Percentiles rank a stretch among this genome's conserved stretches.
phyloP scores from a whole-genome alignment of 192 early-diverging fungal genomes.

The Podila minutissima region DNA sequence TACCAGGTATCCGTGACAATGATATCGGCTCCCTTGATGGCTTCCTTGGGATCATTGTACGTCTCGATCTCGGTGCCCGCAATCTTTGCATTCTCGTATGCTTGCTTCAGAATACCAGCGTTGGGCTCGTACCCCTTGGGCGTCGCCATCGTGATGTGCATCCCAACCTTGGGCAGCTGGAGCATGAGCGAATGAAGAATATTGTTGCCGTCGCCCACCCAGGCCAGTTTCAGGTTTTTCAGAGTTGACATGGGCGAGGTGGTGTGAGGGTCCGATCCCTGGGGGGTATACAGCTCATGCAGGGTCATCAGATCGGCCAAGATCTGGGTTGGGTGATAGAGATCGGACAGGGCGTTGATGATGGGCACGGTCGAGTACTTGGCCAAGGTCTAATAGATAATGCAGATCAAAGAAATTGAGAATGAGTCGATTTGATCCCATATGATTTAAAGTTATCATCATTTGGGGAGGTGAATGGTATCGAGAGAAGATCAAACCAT shows the following conservation, averaged over 20 bases:
- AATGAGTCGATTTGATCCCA: background rate
- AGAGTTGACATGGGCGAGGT: constrained; percentile 67
- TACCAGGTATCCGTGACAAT: constrained; percentile 98
- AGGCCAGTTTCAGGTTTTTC: constrained; percentile 85
- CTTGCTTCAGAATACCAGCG: constrained; percentile 73
- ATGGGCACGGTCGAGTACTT: constrained; percentile 91
- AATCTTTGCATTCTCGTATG: constrained; percentile 66
- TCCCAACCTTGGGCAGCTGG: constrained; percentile 88
- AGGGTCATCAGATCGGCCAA: constrained; percentile 96
- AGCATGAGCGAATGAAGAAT: constrained; percentile 92
- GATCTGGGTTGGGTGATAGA: constrained; percentile 97
- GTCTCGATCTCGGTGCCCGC: constrained; percentile 62
- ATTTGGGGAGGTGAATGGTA: background rate
- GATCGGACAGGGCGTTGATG: constrained; percentile 94
- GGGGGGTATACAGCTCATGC: constrained; percentile 77
- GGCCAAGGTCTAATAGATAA: constrained; percentile 71
- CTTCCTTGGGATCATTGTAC: constrained; percentile 78
- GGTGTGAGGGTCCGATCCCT: constrained; percentile 51
- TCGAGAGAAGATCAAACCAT: constrained; percentile 6
- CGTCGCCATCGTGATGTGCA: constrained; percentile 84
- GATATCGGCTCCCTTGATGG: constrained; percentile 83
- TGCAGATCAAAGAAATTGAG: background rate
- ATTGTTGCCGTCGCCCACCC: constrained; percentile 99
- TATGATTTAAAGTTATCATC: background rate
- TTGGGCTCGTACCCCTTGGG: constrained; percentile 85